A percentile compares a stretch with the other conserved stretches of the same genome.
Conservation (phyloP, 345 rosid genomes). For the Iberis pinnata region DNA sequence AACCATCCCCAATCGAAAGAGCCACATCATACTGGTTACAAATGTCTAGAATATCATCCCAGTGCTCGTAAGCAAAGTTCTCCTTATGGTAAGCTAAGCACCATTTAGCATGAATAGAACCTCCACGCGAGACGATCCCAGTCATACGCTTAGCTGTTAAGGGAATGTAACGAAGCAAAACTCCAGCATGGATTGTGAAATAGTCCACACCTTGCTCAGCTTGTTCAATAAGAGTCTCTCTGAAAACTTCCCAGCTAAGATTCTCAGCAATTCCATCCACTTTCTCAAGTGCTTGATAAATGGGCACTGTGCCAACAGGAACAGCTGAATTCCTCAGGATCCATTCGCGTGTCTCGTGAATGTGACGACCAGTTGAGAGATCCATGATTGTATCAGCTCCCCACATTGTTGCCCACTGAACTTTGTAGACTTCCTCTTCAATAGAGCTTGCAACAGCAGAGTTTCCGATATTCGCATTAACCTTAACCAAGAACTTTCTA, state of each 20-base stretch:
- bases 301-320: slow-evolving; percentile 95
- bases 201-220: slow-evolving; percentile 99
- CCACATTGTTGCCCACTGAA: slow-evolving; percentile 99
- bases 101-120: slow-evolving; percentile 98
- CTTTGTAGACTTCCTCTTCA: slow-evolving; percentile 97
- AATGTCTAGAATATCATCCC: slow-evolving; percentile 97
- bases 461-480: slow-evolving; percentile 96
- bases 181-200: slow-evolving; percentile 96
- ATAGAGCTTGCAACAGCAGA: slow-evolving; percentile 95
- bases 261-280: slow-evolving; percentile 90
- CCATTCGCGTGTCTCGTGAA: slow-evolving; percentile 98
- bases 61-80: slow-evolving; percentile 94
- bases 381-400: slow-evolving; percentile 99
- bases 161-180: slow-evolving; percentile 82
- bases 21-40: slow-evolving; percentile 96
- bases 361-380: slow-evolving; percentile 95
- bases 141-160: slow-evolving; percentile 94
- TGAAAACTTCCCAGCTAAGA: slow-evolving; percentile 89
- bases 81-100: slow-evolving; percentile 92
- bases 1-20: slow-evolving; percentile 89
- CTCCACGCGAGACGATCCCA: slow-evolving; percentile 94
- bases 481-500: slow-evolving; percentile 90
- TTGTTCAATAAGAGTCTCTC: slow-evolving; percentile 87
- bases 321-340: slow-evolving; percentile 88
- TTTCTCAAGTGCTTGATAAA: slow-evolving; percentile 97